These are phyloP conservation scores for Dactylonectria estremocensis DNA, from an alignment of 2,329 filamentous ascomycete genomes.

Conservation along the genomic window DNA sequence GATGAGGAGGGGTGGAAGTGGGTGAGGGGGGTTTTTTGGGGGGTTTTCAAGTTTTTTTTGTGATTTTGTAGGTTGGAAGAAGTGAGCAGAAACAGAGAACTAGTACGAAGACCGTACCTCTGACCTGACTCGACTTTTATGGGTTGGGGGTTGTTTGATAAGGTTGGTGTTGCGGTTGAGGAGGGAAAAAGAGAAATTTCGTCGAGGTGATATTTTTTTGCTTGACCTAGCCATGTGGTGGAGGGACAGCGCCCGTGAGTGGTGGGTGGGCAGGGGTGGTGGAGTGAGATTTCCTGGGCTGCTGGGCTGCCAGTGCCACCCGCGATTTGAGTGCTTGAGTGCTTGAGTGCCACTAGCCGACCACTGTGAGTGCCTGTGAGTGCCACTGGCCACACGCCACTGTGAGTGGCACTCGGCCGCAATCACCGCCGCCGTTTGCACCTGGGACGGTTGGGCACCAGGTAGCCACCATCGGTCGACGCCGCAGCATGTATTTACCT, in stretches of 20 bases:
- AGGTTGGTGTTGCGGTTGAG: slow-evolving; percentile 65
- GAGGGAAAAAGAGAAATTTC: slow-evolving; percentile 60
- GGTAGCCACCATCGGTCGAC: slow-evolving; percentile 13
- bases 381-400: no score
- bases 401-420: slow-evolving; percentile 17
- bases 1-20: slow-evolving; percentile 41
- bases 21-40: slow-evolving; percentile 70
- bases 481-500: slow-evolving; percentile 32
- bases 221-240: slow-evolving; percentile 48
- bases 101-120: slow-evolving; percentile 73
- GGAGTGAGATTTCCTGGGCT: slow-evolving; percentile 31
- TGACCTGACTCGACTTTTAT: slow-evolving; percentile 65
- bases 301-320: neutral
- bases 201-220: slow-evolving; percentile 54
- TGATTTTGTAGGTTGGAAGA: slow-evolving; percentile 67
- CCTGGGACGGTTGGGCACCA: slow-evolving; percentile 14
- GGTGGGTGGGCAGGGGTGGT: slow-evolving; percentile 37
- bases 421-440: slow-evolving; percentile 21
- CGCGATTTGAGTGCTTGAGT: no score
- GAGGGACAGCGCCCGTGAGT: slow-evolving; percentile 34
- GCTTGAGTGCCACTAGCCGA: no score
- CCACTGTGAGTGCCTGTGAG: no score
- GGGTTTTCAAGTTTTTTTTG: slow-evolving; percentile 74
- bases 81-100: slow-evolving; percentile 73
- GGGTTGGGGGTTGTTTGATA: slow-evolving; percentile 62